Base-by-base conservation (phyloP, 768 basidiomycete species). In the Phylloporus arenicola region DNA sequence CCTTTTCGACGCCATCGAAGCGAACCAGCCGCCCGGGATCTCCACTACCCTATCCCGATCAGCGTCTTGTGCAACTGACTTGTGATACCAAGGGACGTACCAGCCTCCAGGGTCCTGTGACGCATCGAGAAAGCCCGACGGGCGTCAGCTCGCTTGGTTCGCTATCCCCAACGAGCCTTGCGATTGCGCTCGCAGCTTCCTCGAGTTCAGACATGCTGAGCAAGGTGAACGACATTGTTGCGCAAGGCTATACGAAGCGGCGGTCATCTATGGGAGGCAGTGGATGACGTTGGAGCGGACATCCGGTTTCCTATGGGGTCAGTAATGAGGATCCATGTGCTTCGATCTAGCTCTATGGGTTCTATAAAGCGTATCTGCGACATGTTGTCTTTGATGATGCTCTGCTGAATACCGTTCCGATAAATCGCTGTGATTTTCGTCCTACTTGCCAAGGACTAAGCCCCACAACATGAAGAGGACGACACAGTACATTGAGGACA, bases 151-250 rank as follows among this genome's bases (percentile, higher is more conserved):
- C 50, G 3, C 51, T 59, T 2, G 62, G 53, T 3, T 54, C 64
- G 20, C 34, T 63, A 20, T 64, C 64, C 4, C 64, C 57, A 6
- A 64, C 57, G 17, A 56, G 55, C 37, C 54, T 65, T 0, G 61
- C 58, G 17, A 43, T 59, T 13, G 60, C 52, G 2, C 38, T 67
- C 41, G 57, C 54, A 3, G 51, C 63, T n/a, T 50, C 58, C 4
- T 47, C 62, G 27, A 68, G 59, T 41, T 40, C 30, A 30, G 64
- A 63, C 14, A 60, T 68, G 47, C 47, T 72, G 16, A 56, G 45
- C 49, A 67, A 55, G 43, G 70, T 76, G 3, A 68, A 70, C 27
- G 62, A 68, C 17, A 71, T 75, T 19, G 59, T 75, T 27, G 59
- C 64, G 19, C 59, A 52, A 47, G 68, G 75, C 7, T 70, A 73